Conservation (phyloP, 352 stramenopile genomes). For the Pythium sukuiense region DNA sequence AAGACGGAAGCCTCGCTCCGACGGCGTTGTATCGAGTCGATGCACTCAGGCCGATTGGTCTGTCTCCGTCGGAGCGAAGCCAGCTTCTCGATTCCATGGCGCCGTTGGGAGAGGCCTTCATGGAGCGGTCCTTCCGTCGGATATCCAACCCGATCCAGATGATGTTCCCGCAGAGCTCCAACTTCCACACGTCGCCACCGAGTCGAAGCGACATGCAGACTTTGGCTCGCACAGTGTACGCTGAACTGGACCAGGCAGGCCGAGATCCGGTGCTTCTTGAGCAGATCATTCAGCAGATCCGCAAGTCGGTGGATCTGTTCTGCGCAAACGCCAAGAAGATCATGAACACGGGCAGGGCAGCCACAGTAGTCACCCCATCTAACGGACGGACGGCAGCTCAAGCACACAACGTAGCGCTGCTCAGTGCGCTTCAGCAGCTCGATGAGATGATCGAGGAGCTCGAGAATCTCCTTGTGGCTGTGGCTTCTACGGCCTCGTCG, state of each 20-base stretch:
- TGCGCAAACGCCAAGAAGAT: constrained; percentile 71
- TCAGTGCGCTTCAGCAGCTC: constrained; percentile 69
- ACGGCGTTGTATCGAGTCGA: constrained; percentile 1
- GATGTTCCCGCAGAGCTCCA: constrained; percentile 86
- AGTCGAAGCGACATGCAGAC: constrained; percentile 84
- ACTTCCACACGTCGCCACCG: constrained; percentile 80
- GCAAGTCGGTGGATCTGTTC: constrained; percentile 66
- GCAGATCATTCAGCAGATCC: constrained; percentile 59
- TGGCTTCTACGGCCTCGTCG: constrained; percentile 3
- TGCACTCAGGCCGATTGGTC: constrained; percentile 39
- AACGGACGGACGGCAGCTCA: constrained; percentile 63
- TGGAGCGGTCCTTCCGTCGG: constrained; percentile 55
- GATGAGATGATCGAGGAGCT: constrained; percentile 66
- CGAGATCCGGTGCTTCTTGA: constrained; percentile 59
- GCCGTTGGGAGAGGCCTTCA: constrained; percentile 68
- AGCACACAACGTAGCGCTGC: constrained; percentile 75
- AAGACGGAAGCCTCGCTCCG: constrained; percentile 10
- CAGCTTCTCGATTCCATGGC: constrained; percentile 75
- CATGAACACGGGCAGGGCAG: constrained; percentile 62
- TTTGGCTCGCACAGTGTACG: constrained; percentile 68
- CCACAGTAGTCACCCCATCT: constrained; percentile 44
- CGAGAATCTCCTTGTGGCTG: constrained; percentile 34
- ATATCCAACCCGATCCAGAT: constrained; percentile 81
- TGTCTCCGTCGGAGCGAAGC: constrained; percentile 41
- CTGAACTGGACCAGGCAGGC: constrained; percentile 65